These are phyloP conservation scores for Lipomyces chichibuensis DNA, from an alignment of 805 yeast species.

Conservation along the genomic window DNA sequence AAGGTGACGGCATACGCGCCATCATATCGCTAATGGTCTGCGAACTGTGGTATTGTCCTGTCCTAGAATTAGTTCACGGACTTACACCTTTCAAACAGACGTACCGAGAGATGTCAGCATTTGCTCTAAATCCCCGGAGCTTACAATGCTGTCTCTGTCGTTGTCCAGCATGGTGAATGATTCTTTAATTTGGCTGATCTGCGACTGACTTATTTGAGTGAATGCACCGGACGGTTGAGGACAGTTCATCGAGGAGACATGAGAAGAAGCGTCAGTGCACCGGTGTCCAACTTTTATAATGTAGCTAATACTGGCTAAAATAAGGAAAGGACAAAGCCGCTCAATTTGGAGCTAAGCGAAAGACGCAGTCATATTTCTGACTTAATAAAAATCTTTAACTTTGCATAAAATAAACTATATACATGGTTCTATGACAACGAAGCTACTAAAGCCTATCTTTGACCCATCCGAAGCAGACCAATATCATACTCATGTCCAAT, in stretches of 20 bases:
- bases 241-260: too few relatives aligned
- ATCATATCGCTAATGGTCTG: slow-evolving; percentile 58
- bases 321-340: too few relatives aligned
- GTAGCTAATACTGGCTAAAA: too few relatives aligned
- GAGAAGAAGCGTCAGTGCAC: too few relatives aligned
- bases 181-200: slow-evolving; percentile 67
- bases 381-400: too few relatives aligned
- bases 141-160: slow-evolving; percentile 66
- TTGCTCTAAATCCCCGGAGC: slow-evolving; percentile 47
- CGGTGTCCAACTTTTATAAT: too few relatives aligned
- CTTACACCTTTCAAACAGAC: background rate
- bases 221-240: slow-evolving; percentile 28
- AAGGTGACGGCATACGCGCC: slow-evolving; percentile 43
- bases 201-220: slow-evolving; percentile 55
- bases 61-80: background rate
- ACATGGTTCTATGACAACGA: too few relatives aligned
- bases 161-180: slow-evolving; percentile 81
- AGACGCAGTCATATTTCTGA: too few relatives aligned
- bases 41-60: slow-evolving; percentile 48
- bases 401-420: too few relatives aligned
- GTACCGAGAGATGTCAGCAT: slow-evolving; percentile 57
- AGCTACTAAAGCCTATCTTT: background rate
- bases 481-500: background rate
- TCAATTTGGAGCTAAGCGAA: too few relatives aligned
- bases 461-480: background rate